Evolutionary conservation across 345 rosid species (phyloP).

Genomic region (Salix brachista): DNA sequence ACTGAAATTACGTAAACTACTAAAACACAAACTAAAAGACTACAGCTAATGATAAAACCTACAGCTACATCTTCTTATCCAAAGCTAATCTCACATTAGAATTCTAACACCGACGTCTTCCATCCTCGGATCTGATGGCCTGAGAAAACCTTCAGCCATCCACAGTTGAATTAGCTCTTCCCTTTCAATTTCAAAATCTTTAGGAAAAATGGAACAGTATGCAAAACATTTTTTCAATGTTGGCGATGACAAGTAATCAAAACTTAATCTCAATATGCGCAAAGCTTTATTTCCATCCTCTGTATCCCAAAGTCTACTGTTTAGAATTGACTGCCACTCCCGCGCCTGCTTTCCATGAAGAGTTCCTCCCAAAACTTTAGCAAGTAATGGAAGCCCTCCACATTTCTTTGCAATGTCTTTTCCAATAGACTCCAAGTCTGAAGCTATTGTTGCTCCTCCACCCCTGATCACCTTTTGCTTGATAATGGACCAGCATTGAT

Average conservation of each 20-base stretch:
- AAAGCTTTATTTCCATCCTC: neutral
- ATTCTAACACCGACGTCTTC: too few relatives aligned
- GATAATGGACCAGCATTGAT: too few relatives aligned
- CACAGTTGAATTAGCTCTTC: slow-evolving; percentile 4
- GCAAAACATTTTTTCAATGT: slow-evolving; percentile 14
- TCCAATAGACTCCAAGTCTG: slow-evolving; percentile 5
- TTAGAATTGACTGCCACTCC: slow-evolving; percentile 14
- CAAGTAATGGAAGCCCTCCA: slow-evolving; percentile 20
- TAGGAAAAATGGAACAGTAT: slow-evolving; percentile 11
- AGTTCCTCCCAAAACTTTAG: slow-evolving; percentile 7
- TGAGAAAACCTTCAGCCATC: slow-evolving; percentile 18
- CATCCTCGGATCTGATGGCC: neutral
- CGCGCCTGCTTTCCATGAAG: neutral
- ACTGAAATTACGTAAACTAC: too few relatives aligned
- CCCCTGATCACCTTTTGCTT: too few relatives aligned
- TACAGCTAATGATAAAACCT: too few relatives aligned
- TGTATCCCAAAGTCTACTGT: slow-evolving; percentile 3
- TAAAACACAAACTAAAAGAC: too few relatives aligned
- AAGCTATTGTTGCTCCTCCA: too few relatives aligned
- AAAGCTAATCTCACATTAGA: too few relatives aligned
- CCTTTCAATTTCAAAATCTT: neutral
- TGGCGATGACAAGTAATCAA: slow-evolving; percentile 1
- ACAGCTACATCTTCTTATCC: too few relatives aligned
- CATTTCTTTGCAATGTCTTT: slow-evolving; percentile 16
- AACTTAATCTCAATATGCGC: slow-evolving; percentile 7